Conservation (phyloP, 192 early-diverging fungal species). For the Gonapodya prolifera region DNA sequence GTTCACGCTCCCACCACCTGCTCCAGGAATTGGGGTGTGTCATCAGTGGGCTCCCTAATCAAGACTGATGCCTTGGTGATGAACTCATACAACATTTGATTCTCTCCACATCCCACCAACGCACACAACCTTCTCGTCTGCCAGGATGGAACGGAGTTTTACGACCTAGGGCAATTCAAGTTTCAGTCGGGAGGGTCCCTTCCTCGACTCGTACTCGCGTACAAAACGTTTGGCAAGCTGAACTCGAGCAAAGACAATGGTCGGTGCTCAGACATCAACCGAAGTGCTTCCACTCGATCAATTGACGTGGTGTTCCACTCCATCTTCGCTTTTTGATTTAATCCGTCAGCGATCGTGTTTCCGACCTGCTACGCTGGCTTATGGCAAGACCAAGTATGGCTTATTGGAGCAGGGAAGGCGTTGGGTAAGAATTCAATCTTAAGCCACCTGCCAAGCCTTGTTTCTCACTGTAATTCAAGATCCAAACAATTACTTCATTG, state of each 20-base stretch:
- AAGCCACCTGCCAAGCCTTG: background rate
- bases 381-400: constrained; percentile 1
- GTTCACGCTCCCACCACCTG: background rate
- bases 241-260: background rate
- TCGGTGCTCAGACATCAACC: background rate
- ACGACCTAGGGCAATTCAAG: background rate
- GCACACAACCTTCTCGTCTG: background rate
- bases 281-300: background rate
- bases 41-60: too few species aligned
- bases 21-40: background rate
- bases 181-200: background rate
- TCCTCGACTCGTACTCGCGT: background rate
- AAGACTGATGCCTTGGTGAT: background rate
- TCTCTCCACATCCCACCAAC: background rate
- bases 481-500: constrained; percentile 12
- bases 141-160: background rate
- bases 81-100: background rate
- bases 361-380: background rate
- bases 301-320: too few species aligned
- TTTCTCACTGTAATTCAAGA: background rate
- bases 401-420: background rate
- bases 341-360: background rate
- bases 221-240: constrained; percentile 1
- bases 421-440: background rate
- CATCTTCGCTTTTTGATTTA: background rate